These are phyloP conservation scores for Plenodomus tracheiphilus DNA, from an alignment of 2,329 filamentous ascomycete species.

Conservation along the genomic window DNA sequence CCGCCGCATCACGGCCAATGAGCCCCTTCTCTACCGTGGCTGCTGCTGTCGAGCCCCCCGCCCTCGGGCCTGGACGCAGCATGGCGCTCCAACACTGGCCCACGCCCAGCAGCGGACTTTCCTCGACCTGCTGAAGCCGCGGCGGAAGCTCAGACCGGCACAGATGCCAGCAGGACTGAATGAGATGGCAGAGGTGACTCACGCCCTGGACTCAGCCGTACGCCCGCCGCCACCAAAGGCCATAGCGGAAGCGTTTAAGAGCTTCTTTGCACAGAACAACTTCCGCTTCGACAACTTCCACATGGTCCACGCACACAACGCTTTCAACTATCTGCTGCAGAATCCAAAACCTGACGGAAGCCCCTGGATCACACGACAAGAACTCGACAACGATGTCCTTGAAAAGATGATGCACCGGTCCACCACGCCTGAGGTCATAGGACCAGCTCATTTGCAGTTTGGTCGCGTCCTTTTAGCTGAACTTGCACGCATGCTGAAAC, in stretches of 20 bases:
- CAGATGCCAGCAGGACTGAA: constrained; percentile 72
- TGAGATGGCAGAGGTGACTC: constrained; percentile 69
- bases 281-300: constrained; percentile 34
- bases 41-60: constrained; percentile 44
- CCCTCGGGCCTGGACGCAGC: constrained; percentile 17
- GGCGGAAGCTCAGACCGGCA: constrained; percentile 61
- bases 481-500: constrained; percentile 8
- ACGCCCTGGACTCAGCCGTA: constrained; percentile 63
- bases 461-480: constrained; percentile 45
- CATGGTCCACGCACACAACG: constrained; percentile 61
- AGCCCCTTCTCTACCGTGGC: constrained; percentile 52
- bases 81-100: constrained; percentile 23
- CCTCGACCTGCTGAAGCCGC: constrained; percentile 68
- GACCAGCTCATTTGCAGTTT: constrained; percentile 44
- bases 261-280: constrained; percentile 32
- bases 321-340: constrained; percentile 64
- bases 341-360: constrained; percentile 24
- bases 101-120: constrained; percentile 58
- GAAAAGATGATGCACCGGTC: constrained; percentile 7
- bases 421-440: constrained; percentile 43
- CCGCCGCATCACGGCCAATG: constrained; percentile 59
- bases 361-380: constrained; percentile 35
- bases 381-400: constrained; percentile 18
- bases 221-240: constrained; percentile 67
- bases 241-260: constrained; percentile 59